These are phyloP conservation scores for Colletotrichum sp. DNA, from an alignment of 2,329 filamentous ascomycete species.

Conservation along the genomic window DNA sequence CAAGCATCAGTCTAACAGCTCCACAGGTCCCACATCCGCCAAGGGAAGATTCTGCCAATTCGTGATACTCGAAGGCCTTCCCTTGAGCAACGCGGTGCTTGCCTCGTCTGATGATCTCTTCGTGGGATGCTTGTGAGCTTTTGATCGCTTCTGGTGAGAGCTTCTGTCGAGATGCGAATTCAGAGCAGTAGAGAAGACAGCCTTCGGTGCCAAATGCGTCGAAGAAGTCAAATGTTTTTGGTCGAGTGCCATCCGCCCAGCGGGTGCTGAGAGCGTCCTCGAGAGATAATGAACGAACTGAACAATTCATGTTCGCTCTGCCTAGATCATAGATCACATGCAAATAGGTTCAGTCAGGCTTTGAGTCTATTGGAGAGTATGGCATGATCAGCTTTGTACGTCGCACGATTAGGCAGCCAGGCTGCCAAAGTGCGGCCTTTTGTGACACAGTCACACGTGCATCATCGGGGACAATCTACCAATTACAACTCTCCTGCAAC, in stretches of 20 bases:
- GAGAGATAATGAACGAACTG: neutral
- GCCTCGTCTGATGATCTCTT: neutral
- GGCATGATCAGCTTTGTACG: neutral
- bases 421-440: neutral
- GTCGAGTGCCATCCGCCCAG: neutral
- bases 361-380: rapidly evolving
- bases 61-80: neutral
- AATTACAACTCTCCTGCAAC: neutral
- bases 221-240: neutral
- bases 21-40: neutral
- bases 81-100: neutral
- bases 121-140: neutral
- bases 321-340: no score
- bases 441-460: neutral
- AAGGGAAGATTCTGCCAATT: neutral
- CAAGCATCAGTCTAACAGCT: neutral
- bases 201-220: neutral
- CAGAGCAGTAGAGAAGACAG: neutral
- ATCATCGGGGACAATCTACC: neutral
- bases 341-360: rapidly evolving
- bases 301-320: rapidly evolving
- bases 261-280: neutral
- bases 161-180: neutral
- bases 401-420: neutral
- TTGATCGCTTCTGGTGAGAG: neutral